Evolutionary conservation across 306 rosid genomes (phyloP).

Genomic region (Pterocarpus macrocarpus): DNA sequence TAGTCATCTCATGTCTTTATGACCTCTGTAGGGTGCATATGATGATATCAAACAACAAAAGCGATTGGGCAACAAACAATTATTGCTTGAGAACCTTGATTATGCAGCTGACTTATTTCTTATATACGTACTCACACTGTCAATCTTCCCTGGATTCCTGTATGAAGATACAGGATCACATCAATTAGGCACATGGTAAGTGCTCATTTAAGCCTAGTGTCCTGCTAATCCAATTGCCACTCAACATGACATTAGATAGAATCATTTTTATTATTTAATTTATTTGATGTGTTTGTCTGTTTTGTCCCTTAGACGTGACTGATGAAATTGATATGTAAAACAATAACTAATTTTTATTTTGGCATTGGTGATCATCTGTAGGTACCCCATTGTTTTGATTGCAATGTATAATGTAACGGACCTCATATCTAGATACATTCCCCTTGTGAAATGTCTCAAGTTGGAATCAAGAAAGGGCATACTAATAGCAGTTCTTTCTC

Average conservation of each 20-base stretch:
- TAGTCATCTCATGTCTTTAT: neutral
- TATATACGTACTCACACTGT: slow-evolving; percentile 72
- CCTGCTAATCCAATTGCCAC: neutral
- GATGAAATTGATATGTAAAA: slow-evolving; percentile 25
- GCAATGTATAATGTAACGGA: slow-evolving; percentile 68
- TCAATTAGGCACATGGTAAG: slow-evolving; percentile 70
- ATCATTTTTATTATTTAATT: neutral
- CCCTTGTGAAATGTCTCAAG: slow-evolving; percentile 59
- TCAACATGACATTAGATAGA: neutral
- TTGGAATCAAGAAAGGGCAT: slow-evolving; percentile 76
- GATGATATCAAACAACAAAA: slow-evolving; percentile 42
- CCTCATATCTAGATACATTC: slow-evolving; percentile 70
- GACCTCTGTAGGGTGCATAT: slow-evolving; percentile 50
- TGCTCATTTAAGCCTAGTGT: neutral
- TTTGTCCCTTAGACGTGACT: slow-evolving; percentile 16
- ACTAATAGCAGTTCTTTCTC: slow-evolving; percentile 52
- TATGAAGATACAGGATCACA: slow-evolving; percentile 84
- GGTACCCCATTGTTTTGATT: slow-evolving; percentile 80
- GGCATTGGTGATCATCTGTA: slow-evolving; percentile 28
- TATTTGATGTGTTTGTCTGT: neutral
- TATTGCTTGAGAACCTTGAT: slow-evolving; percentile 64
- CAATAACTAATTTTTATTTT: neutral
- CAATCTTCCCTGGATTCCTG: slow-evolving; percentile 82
- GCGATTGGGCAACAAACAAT: slow-evolving; percentile 58
- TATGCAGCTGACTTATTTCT: slow-evolving; percentile 60